Evolutionary conservation across 805 yeast genomes (phyloP).

Genomic region (Wickerhamiella kurtzmanii): DNA sequence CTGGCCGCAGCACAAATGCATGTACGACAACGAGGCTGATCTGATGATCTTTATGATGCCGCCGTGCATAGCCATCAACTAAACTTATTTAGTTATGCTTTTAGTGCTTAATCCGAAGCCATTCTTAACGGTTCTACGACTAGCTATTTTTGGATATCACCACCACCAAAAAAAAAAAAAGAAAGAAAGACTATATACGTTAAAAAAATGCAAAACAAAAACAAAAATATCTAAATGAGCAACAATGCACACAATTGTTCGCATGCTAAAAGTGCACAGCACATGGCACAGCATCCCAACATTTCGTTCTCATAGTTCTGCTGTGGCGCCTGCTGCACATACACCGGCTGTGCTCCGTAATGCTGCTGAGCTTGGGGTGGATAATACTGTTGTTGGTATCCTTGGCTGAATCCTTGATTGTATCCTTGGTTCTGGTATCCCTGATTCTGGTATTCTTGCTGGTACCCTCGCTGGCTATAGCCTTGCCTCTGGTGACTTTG

Average conservation of each 20-base stretch:
- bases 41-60: too few species aligned
- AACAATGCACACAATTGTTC: background rate
- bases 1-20: too few species aligned
- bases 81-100: too few species aligned
- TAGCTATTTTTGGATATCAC: too few species aligned
- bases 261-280: conserved; percentile 8
- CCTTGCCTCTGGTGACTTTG: conserved; percentile 11
- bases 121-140: too few species aligned
- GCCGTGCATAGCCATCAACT: too few species aligned
- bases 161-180: too few species aligned
- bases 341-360: conserved; percentile 25
- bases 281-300: conserved; percentile 19
- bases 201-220: background rate
- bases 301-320: conserved; percentile 15
- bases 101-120: too few species aligned
- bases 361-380: conserved; percentile 19
- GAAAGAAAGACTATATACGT: background rate
- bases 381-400: conserved; percentile 15
- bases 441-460: conserved; percentile 7
- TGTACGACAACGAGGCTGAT: too few species aligned
- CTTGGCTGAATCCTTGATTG: conserved; percentile 19
- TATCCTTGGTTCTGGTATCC: conserved; percentile 17
- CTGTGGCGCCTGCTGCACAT: conserved; percentile 21
- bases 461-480: conserved; percentile 8
- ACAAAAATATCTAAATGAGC: background rate